phyloP scores from a whole-genome alignment of 495 filamentous ascomycete genomes.

The Hypomontagnella monticulosa region DNA sequence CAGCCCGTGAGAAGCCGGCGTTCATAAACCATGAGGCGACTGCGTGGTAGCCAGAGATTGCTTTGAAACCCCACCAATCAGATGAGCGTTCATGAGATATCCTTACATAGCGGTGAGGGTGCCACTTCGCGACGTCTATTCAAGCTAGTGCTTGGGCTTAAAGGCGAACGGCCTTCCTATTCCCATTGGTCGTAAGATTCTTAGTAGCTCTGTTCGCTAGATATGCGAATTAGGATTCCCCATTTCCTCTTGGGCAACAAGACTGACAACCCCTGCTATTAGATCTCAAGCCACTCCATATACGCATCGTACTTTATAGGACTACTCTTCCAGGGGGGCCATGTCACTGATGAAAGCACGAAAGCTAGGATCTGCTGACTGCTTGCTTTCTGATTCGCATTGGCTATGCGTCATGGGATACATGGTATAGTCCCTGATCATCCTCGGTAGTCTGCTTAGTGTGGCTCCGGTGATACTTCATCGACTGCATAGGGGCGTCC shows the following conservation, averaged over 20 bases:
- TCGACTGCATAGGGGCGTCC: conserved; percentile 7
- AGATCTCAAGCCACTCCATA: conserved; percentile 21
- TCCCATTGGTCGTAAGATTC: conserved; percentile 2
- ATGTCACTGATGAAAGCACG: conserved; percentile 2
- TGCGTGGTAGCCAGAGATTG: conserved; percentile 14
- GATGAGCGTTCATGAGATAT: neutral
- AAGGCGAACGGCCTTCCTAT: conserved; percentile 8
- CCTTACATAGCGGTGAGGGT: conserved; percentile 34
- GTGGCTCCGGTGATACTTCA: conserved; percentile 19
- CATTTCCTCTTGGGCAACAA: conserved; percentile 10
- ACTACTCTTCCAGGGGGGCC: neutral
- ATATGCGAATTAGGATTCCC: conserved; percentile 5
- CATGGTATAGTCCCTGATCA: neutral
- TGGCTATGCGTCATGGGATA: neutral
- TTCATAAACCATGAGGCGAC: conserved; percentile 5
- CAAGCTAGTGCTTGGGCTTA: conserved; percentile 8
- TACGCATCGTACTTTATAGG: conserved; percentile 4
- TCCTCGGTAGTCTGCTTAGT: neutral
- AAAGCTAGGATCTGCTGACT: conserved; percentile 10
- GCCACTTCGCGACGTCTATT: conserved; percentile 1
- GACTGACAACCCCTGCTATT: conserved; percentile 9
- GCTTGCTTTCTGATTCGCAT: conserved; percentile 15
- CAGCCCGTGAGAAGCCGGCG: conserved; percentile 1
- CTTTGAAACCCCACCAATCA: conserved; percentile 24
- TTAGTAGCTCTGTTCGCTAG: conserved; percentile 2